Conservation (phyloP, 2,329 filamentous ascomycete species). For the Botrytis fabae region DNA sequence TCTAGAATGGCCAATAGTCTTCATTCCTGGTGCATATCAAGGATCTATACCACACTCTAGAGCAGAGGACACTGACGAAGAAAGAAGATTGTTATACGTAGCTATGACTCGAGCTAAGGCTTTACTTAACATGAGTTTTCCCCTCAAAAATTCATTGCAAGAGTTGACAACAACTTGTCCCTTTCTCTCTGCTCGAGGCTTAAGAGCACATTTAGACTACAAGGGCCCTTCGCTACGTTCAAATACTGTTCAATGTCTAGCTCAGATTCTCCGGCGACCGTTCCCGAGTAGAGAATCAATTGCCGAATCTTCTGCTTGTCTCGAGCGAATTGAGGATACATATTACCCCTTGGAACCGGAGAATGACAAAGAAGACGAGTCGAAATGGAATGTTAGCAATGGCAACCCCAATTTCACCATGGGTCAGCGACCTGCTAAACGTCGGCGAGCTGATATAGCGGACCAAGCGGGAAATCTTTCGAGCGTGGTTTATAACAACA, state of each 20-base stretch:
- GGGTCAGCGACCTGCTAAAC: slow-evolving; percentile 33
- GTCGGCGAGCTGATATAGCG: slow-evolving; percentile 34
- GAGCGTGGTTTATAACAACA: slow-evolving; percentile 38
- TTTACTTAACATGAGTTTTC: slow-evolving; percentile 81
- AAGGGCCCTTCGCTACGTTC: slow-evolving; percentile 71
- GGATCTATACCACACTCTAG: slow-evolving; percentile 89
- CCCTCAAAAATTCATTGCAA: slow-evolving; percentile 63
- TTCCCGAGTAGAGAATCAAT: slow-evolving; percentile 52
- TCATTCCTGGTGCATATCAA: slow-evolving; percentile 85
- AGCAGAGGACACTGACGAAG: slow-evolving; percentile 83
- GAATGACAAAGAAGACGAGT: slow-evolving; percentile 43
- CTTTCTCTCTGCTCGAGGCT: slow-evolving; percentile 63
- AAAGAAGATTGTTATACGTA: slow-evolving; percentile 86
- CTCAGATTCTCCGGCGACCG: slow-evolving; percentile 68
- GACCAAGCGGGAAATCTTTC: slow-evolving; percentile 26
- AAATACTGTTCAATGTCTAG: slow-evolving; percentile 62
- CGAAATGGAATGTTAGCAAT: slow-evolving; percentile 42
- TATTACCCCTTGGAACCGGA: slow-evolving; percentile 65
- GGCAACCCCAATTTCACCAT: slow-evolving; percentile 31
- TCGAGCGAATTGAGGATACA: slow-evolving; percentile 65
- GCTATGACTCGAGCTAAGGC: slow-evolving; percentile 93
- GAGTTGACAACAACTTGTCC: slow-evolving; percentile 67
- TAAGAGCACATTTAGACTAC: slow-evolving; percentile 54
- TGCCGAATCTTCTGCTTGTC: slow-evolving; percentile 47
- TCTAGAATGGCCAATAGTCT: slow-evolving; percentile 93